Evolutionary conservation across 73 alveolate genomes (phyloP).

Genomic region (Tetrahymena malaccensis): DNA sequence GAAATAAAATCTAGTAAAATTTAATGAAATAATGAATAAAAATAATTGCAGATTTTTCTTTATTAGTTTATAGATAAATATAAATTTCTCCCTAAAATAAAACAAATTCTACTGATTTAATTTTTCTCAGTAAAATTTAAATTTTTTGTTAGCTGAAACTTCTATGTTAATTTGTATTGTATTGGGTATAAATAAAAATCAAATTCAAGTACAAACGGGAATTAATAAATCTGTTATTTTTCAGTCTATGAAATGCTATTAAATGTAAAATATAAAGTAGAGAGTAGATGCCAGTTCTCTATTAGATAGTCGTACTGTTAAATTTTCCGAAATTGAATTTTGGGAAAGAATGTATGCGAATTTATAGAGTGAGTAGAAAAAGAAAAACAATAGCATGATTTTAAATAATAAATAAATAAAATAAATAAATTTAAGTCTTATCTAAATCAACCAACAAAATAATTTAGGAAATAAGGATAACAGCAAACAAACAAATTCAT

Average conservation of each 20-base stretch:
- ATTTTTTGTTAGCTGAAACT: too few species aligned
- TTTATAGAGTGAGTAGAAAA: background rate
- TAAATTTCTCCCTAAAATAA: too few species aligned
- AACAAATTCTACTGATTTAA: too few species aligned
- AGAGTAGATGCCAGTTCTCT: background rate
- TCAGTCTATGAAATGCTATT: background rate
- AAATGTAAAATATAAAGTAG: background rate
- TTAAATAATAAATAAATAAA: background rate
- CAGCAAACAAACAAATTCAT: background rate
- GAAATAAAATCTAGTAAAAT: too few species aligned
- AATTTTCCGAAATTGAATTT: background rate
- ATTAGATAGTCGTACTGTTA: background rate
- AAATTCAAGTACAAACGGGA: background rate
- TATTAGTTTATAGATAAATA: too few species aligned
- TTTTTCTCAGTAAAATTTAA: too few species aligned
- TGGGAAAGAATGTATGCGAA: background rate
- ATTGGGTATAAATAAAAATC: background rate
- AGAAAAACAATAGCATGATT: background rate
- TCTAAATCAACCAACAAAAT: background rate
- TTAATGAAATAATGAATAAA: too few species aligned
- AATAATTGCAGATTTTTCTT: too few species aligned
- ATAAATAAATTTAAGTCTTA: background rate
- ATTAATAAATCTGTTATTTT: background rate
- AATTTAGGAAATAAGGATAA: background rate
- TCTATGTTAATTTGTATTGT: background rate